Evolutionary conservation across 163 green algal genomes (phyloP).

Genomic region (Scenedesmus sp.): DNA sequence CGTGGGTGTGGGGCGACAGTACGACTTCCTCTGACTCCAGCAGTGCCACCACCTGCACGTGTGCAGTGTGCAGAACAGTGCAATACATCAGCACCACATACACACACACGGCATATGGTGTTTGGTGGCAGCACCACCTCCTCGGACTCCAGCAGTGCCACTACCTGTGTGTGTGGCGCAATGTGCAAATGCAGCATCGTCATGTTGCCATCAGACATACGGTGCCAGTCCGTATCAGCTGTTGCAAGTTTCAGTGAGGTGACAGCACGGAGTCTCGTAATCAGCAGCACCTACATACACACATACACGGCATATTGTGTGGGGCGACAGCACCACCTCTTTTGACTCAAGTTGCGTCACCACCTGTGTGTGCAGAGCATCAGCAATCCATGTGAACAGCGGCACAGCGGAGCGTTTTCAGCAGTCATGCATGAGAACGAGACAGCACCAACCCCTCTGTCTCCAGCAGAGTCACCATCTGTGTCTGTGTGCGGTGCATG

Average conservation of each 20-base stretch:
- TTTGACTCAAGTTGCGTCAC: background rate
- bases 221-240: too few species aligned
- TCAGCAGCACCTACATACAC: background rate
- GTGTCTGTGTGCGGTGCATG: too few species aligned
- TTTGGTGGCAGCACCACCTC: too few species aligned
- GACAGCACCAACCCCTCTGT: too few species aligned
- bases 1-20: slow-evolving; percentile 56
- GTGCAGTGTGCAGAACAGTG: background rate
- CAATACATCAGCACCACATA: background rate
- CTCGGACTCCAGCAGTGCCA: slow-evolving; percentile 54
- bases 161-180: slow-evolving; percentile 56
- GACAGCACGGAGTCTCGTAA: background rate
- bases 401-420: too few species aligned
- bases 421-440: too few species aligned
- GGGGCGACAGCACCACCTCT: background rate
- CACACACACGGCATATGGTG: background rate
- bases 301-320: too few species aligned
- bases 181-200: too few species aligned
- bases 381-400: too few species aligned
- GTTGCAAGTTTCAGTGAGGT: too few species aligned
- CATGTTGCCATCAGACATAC: too few species aligned
- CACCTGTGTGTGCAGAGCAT: background rate
- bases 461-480: too few species aligned
- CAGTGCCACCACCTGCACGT: slow-evolving; percentile 69
- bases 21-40: slow-evolving; percentile 84